These are phyloP conservation scores for Sugiyamaella mastotermitis DNA, from an alignment of 805 yeast species.

Conservation along the genomic window DNA sequence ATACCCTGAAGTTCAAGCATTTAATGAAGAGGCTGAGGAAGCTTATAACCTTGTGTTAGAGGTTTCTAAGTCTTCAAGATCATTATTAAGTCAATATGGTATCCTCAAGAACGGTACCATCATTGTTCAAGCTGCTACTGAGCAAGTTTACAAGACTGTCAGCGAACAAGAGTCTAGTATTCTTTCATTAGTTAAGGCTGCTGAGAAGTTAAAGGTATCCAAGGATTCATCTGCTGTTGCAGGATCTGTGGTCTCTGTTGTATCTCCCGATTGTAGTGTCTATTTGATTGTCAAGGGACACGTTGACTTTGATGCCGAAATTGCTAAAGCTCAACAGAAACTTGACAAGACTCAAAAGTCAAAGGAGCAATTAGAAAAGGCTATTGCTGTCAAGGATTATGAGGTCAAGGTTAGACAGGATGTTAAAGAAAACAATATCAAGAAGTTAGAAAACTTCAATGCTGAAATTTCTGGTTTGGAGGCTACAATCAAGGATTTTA, in stretches of 20 bases:
- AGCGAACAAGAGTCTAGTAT: conserved; percentile 76
- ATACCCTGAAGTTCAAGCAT: conserved; percentile 65
- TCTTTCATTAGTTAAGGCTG: conserved; percentile 87
- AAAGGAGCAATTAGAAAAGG: conserved; percentile 60
- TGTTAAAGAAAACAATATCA: conserved; percentile 70
- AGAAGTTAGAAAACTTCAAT: conserved; percentile 58
- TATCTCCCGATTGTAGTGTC: conserved; percentile 74
- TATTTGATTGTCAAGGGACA: conserved; percentile 92
- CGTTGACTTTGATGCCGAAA: conserved; percentile 87
- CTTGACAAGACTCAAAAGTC: conserved; percentile 57
- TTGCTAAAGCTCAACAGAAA: conserved; percentile 74
- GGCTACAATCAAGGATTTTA: conserved; percentile 78
- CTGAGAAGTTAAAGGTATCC: conserved; percentile 65
- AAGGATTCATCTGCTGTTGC: conserved; percentile 52
- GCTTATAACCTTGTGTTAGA: conserved; percentile 83
- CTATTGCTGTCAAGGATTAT: conserved; percentile 67
- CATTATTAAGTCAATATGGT: conserved; percentile 83
- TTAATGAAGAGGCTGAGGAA: conserved; percentile 56
- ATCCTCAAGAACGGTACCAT: conserved; percentile 85
- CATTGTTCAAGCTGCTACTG: conserved; percentile 63
- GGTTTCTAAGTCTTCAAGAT: conserved; percentile 85
- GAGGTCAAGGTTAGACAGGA: conserved; percentile 76
- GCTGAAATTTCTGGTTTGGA: conserved; percentile 91
- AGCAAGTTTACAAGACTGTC: conserved; percentile 46
- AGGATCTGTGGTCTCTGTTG: conserved; percentile 84